Conservation (phyloP, 83 land plant species). For the Thuja plicata region DNA sequence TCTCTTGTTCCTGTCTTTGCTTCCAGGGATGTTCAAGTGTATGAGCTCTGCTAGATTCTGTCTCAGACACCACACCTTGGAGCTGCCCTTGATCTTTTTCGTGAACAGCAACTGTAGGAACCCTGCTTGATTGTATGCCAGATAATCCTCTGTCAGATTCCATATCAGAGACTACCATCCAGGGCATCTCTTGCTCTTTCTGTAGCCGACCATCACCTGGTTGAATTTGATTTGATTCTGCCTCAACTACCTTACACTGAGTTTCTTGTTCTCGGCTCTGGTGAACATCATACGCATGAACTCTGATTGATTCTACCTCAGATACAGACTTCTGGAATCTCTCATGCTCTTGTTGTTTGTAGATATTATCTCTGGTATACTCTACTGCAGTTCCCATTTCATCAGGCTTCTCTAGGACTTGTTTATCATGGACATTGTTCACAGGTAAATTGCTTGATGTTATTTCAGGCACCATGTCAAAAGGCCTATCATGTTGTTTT, state of each 20-base stretch:
- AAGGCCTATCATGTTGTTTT: neutral
- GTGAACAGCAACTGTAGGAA: neutral
- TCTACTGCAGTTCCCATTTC: neutral
- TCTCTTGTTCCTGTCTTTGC: neutral
- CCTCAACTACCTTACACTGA: neutral
- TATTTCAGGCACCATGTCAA: neutral
- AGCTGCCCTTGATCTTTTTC: neutral
- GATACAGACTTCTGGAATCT: neutral
- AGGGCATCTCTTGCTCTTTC: neutral
- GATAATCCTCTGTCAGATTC: neutral
- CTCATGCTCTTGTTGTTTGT: slow-evolving; percentile 11
- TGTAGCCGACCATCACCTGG: neutral
- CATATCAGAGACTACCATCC: neutral
- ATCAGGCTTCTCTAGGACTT: neutral
- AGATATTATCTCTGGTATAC: neutral
- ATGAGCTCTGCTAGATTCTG: neutral
- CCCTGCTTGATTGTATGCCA: neutral
- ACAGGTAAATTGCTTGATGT: neutral
- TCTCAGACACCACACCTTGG: neutral
- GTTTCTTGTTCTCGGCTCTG: neutral
- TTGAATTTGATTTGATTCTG: neutral
- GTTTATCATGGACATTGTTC: neutral
- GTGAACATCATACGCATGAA: neutral
- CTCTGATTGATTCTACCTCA: neutral
- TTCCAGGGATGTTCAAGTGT: neutral